Evolutionary conservation across 2,329 filamentous ascomycete genomes (phyloP), one percentile per base, ranked within the genome.

Genomic region (Aspergillus nomiae): DNA sequence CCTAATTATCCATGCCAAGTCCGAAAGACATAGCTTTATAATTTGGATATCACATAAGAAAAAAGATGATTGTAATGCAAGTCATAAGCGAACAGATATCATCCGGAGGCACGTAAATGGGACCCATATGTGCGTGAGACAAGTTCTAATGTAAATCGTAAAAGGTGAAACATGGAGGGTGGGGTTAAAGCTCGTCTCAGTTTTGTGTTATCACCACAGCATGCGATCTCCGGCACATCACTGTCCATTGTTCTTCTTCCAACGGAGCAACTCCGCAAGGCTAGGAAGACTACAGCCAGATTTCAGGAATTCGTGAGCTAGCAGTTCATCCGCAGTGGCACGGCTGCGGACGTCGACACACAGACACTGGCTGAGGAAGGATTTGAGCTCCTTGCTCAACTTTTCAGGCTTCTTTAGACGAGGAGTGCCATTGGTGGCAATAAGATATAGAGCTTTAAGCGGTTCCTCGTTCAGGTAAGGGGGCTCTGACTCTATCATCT

Each of bases 401-500:
- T 96, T 97, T 82, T 99, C 94, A 1, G 95, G 94, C 82, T 97
- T 97, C 90, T 99, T 99, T 67, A 99, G 86, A 62, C 93, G 89
- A 26, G 95, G 95, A 3, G 95, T 98, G 69, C 95, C 95, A 81
- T 98, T 98, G 61, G 95, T 99, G 55, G 95, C 95, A 76, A 99
- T 99, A 65, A 99, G 87, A 78, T 97, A 99, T 54, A 99, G 86
- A 9, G 95, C 95, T 84, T 98, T 98, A 61, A 99, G 87, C 0
- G 95, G 95, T 79, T 98, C 94, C 80, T 98, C 95, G 80, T 98
- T 98, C 43, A 98, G 87, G 78, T 99, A 99, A 0, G 95, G 95
- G 7, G 95, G 95, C 79, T 99, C 95, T 21, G 92, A 96, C 78
- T 99, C 95, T 74, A 98, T 98, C 95, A 99, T 97, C 81, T 99